Evolutionary conservation across 2,329 filamentous ascomycete species (phyloP).

Genomic region (Penicillium olsonii): DNA sequence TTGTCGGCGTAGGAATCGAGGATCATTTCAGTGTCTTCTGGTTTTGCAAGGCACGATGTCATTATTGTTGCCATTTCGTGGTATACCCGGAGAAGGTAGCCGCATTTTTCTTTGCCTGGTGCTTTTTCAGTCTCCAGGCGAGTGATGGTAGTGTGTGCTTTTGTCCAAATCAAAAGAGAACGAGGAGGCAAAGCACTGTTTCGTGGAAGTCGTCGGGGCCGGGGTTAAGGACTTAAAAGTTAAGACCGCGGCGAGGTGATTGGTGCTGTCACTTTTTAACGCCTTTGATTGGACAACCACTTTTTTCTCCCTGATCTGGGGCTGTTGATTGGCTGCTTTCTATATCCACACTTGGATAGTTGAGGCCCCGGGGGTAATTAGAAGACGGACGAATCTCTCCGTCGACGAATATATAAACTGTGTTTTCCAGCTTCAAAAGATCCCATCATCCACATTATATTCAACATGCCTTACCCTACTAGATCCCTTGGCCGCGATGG

Average conservation of each 20-base stretch:
- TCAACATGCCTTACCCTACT: conserved; percentile 8
- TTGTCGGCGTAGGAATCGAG: conserved; percentile 26
- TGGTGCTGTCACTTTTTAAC: conserved; percentile 12
- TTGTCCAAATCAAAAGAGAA: conserved; percentile 16
- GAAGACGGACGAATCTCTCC: conserved; percentile 1
- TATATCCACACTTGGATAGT: not conserved
- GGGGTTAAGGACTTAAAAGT: conserved; percentile 2
- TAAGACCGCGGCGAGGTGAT: not conserved
- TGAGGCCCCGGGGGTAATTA: not conserved
- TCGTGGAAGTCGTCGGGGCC: too few relatives aligned
- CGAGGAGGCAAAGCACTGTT: too few relatives aligned
- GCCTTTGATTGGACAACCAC: not conserved
- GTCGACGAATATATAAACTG: conserved; percentile 6
- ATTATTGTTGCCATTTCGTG: conserved; percentile 50
- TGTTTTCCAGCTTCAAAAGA: not conserved
- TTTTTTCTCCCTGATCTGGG: not conserved
- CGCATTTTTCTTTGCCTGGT: conserved; percentile 11
- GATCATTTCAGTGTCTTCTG: conserved; percentile 25
- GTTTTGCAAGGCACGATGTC: conserved; percentile 23
- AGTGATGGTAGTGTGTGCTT: conserved; percentile 20
- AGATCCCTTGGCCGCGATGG: conserved; percentile 16
- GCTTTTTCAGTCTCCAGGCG: conserved; percentile 2
- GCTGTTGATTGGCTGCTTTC: not conserved
- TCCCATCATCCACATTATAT: not conserved
- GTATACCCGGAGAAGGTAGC: conserved; percentile 38